phyloP scores from a whole-genome alignment of 306 rosid genomes.

The Canavalia gladiata region DNA sequence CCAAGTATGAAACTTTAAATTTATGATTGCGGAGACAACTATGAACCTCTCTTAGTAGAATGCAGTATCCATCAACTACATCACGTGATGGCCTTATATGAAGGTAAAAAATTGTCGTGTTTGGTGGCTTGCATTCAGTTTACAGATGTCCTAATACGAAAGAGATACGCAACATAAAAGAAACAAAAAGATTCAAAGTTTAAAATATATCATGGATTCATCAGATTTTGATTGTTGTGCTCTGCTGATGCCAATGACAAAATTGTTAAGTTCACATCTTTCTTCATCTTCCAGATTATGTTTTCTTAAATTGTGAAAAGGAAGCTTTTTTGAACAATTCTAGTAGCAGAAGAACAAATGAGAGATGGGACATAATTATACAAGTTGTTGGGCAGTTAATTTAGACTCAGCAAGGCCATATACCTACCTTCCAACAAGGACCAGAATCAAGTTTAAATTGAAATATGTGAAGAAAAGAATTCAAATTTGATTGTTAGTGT shows the following conservation, averaged over 20 bases:
- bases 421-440: neutral
- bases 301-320: slow-evolving; percentile 2
- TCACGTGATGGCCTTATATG: neutral
- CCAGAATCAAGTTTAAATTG: slow-evolving; percentile 23
- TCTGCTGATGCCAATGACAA: neutral
- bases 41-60: slow-evolving; percentile 3
- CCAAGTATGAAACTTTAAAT: neutral
- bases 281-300: slow-evolving; percentile 33
- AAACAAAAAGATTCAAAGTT: slow-evolving; percentile 22
- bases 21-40: slow-evolving; percentile 9
- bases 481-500: neutral
- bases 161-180: slow-evolving; percentile 6
- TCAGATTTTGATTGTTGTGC: neutral
- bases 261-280: slow-evolving; percentile 4
- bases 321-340: slow-evolving; percentile 19
- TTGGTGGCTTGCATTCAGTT: slow-evolving; percentile 7
- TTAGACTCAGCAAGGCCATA: neutral
- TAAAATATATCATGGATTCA: slow-evolving; percentile 19
- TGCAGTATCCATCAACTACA: neutral
- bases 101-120: neutral
- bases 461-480: slow-evolving; percentile 8
- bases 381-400: neutral
- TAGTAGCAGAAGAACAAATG: slow-evolving; percentile 5
- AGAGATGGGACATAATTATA: neutral
- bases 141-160: neutral